A percentile compares a stretch with the other conserved stretches of the same genome.
These are phyloP conservation scores for Raffaelea albimanens DNA, from an alignment of 2,329 filamentous ascomycete species.

Conservation along the genomic window DNA sequence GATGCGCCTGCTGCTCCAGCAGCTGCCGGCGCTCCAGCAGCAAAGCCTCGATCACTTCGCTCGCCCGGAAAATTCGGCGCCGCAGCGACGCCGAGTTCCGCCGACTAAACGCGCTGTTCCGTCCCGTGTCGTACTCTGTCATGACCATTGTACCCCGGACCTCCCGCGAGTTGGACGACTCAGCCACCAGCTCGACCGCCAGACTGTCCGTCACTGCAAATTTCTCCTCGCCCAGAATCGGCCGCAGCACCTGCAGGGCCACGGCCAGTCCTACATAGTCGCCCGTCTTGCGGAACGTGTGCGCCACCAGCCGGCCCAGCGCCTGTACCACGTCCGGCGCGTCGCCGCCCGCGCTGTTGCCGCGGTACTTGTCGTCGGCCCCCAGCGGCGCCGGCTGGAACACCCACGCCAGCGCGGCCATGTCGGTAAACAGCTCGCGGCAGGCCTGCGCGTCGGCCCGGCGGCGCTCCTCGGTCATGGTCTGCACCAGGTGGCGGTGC, in stretches of 20 bases:
- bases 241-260: slow-evolving; percentile 22
- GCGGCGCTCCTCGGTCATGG: slow-evolving; percentile 18
- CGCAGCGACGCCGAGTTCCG: slow-evolving; percentile 12
- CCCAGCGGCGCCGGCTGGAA: not conserved
- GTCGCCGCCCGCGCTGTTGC: too few species aligned
- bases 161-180: slow-evolving; percentile 11
- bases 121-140: too few species aligned
- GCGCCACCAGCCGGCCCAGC: slow-evolving; percentile 22
- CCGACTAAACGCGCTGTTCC: too few species aligned
- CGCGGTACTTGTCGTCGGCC: not conserved
- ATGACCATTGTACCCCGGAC: slow-evolving; percentile 11
- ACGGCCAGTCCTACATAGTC: slow-evolving; percentile 37
- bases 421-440: slow-evolving; percentile 20
- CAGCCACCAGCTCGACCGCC: slow-evolving; percentile 23
- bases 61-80: slow-evolving; percentile 18
- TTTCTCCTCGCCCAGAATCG: slow-evolving; percentile 15
- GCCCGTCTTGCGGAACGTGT: slow-evolving; percentile 33
- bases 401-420: slow-evolving; percentile 17
- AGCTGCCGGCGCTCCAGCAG: slow-evolving; percentile 9
- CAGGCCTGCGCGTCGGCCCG: slow-evolving; percentile 10
- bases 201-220: slow-evolving; percentile 21
- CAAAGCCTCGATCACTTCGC: slow-evolving; percentile 17
- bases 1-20: not conserved
- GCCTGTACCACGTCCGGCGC: slow-evolving; percentile 14
- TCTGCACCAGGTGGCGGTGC: slow-evolving; percentile 31